Base-by-base conservation (phyloP, 306 rosid species). In the Purshia tridentata region DNA sequence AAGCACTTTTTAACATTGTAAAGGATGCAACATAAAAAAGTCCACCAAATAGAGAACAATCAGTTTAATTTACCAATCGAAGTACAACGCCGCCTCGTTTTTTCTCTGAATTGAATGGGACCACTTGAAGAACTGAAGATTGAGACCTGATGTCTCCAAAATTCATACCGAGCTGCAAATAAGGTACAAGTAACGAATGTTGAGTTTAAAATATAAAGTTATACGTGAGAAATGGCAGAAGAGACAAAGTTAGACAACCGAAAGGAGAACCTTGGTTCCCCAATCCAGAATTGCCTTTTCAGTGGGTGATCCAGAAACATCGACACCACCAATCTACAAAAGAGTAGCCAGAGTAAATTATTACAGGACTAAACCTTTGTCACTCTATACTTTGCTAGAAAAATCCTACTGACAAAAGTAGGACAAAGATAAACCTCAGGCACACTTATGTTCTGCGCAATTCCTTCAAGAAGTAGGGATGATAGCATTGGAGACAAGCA, bases 251-350 rank as follows among this genome's bases (percentile, higher is more conserved):
- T 40, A 5, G 35, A 39, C 39, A 48, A 51, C 50, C 19, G 12
- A 42, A 44, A 42, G 75, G 64, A 13, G 69, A 53, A 91, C 97
- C 92, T 80, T 76, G 46, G 86, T 37, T 66, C 84, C 97, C 97
- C 92, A 91, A 7, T 35, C 48, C 63, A 91, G 85, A 72, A 91
- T 88, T 47, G 94, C 93, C 80, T 83, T 88, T 68, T 91, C 97
- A 14, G 94, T 91, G n/a, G 97, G 94, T 79, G 97, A 91, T 45
- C 97, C 97, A 67, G 92, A 80, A 82, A 73, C 61, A 47, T 73
- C 83, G 56, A 70, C 81, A 52, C 84, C 81, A 52, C 84, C 77
- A 22, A 80, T 70, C 97, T 88, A 69, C 65, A 68, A 77, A 29
- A 41, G 56, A 76, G 44, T 16, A 84, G 69, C 22, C 47, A 67